Evolutionary conservation across 2,329 filamentous ascomycete species (phyloP), one percentile per base, ranked within the genome.

Genomic region (Paecilomyces sp.): DNA sequence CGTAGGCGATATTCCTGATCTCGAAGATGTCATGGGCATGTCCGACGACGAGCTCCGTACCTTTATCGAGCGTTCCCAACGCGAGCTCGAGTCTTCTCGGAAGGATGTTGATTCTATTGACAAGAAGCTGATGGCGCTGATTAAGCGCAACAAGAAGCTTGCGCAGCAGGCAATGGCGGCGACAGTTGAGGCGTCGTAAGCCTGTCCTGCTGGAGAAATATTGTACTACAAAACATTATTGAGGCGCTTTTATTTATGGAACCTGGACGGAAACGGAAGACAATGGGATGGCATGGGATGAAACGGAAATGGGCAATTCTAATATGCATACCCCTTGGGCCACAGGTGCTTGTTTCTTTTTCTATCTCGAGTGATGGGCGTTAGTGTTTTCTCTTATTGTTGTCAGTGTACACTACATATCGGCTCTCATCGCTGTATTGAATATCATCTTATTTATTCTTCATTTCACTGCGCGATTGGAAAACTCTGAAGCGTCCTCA

Each of bases 51-150:
- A 77, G 41, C 65, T 80, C 25, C 70, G 72, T 50, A 65, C 69
- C 13, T 75, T 78, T 56, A 71, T 77, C 12, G 64, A 71, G 52
- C 72, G 72, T 54, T 76, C 76, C 3, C 75, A 78, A 30, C 83
- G 86, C 57, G 88, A 93, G 72, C 87, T 92, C 76, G 88, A 92
- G 64, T 79, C 80, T 9, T 83, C 92, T 65, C 86, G 87, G 72
- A 82, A 82, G 65, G 87, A 93, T 61, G 86, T 92, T 66, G 81
- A 80, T 58, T 60, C 68, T 3, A 68, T 77, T 36, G 77, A 80
- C 62, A 80, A 79, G 66, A 76, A 77, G 61, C 68, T 77, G 30
- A 64, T 64, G 25, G 74, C 71, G 11, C 63, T 77, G 25, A 70
- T 77, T 41, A 76, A 77, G 54, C 69, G 76, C 11, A 78, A 77